Base-by-base conservation (phyloP, 2,329 filamentous ascomycete genomes). In the Diaporthe destruens region DNA sequence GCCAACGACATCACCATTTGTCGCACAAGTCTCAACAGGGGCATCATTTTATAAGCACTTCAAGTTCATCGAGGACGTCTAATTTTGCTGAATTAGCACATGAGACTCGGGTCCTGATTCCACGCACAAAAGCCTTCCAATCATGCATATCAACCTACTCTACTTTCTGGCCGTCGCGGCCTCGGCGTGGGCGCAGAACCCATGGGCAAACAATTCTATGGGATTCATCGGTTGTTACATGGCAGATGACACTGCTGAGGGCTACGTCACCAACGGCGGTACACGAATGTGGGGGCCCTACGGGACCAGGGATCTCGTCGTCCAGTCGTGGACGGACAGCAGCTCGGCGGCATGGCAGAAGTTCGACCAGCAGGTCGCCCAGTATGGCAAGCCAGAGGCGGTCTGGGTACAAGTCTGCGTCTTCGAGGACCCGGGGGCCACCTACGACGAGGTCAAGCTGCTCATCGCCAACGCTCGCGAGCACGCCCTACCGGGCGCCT, bases 321-420 rank as follows among this genome's bases (percentile, higher is more conserved):
- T 80, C 6, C 78, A 80, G 73, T 80, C 78, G 1, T 80, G 78
- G 78, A 79, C 78, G 20, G 68, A 74, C 75, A 74, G 53, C 56
- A 77, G 75, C 72, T 79, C 78, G 32, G 39, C 76, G 6, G 71
- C 75, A 8, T 80, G 77, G 78, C 49, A 72, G 36, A 71, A 74
- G 39, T 79, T 79, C 51, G 78, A 79, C 73, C 66, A 75, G 68
- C 77, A 79, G 57, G 77, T 54, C 16, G 72, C 75, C 23, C 74
- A 74, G 29, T 75, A 78, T 71, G 77, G 77, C 39, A 76, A 76
- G 54, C 78, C 77, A 12, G 56, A 42, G 12, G 71, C 72, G 7
- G 77, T 79, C 16, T 79, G 78, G 78, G 78, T 80, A 16, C 76
- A 77, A 75, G 76, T 80, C 67, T 80, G 78, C 75, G 80, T 80